Conservation (phyloP, 1,139 yeast species). For the Arxiozyma heterogenica region DNA sequence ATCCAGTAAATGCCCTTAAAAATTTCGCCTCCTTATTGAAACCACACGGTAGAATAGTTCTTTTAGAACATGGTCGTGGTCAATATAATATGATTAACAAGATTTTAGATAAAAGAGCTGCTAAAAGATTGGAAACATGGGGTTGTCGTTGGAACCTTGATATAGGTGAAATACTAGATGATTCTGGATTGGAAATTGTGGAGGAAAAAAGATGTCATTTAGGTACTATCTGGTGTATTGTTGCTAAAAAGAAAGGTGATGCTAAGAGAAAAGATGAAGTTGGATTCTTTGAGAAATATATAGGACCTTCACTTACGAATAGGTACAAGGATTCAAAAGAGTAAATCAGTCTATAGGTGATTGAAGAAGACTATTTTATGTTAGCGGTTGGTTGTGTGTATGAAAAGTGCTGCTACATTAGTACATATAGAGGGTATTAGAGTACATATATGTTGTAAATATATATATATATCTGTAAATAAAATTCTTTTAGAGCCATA, state of each 20-base stretch:
- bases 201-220: slow-evolving; percentile 73
- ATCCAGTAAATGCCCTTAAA: slow-evolving; percentile 73
- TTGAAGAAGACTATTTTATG: too few species aligned
- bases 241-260: slow-evolving; percentile 66
- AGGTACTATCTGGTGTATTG: slow-evolving; percentile 88
- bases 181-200: slow-evolving; percentile 76
- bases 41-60: slow-evolving; percentile 84
- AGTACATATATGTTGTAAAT: not conserved
- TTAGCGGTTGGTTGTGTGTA: too few species aligned
- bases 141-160: slow-evolving; percentile 97
- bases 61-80: slow-evolving; percentile 90
- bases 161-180: slow-evolving; percentile 74
- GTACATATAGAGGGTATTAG: not conserved
- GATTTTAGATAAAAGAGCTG: slow-evolving; percentile 75
- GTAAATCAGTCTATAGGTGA: not conserved
- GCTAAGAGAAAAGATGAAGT: slow-evolving; percentile 40
- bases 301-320: slow-evolving; percentile 23
- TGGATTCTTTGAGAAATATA: slow-evolving; percentile 40
- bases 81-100: slow-evolving; percentile 68
- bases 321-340: slow-evolving; percentile 1
- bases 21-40: slow-evolving; percentile 65
- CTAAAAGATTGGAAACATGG: slow-evolving; percentile 79
- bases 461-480: not conserved
- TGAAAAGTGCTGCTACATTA: too few species aligned
- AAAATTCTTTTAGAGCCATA: not conserved